phyloP scores from a whole-genome alignment of 257 asterid species.

The Nyctanthes arbortristis region DNA sequence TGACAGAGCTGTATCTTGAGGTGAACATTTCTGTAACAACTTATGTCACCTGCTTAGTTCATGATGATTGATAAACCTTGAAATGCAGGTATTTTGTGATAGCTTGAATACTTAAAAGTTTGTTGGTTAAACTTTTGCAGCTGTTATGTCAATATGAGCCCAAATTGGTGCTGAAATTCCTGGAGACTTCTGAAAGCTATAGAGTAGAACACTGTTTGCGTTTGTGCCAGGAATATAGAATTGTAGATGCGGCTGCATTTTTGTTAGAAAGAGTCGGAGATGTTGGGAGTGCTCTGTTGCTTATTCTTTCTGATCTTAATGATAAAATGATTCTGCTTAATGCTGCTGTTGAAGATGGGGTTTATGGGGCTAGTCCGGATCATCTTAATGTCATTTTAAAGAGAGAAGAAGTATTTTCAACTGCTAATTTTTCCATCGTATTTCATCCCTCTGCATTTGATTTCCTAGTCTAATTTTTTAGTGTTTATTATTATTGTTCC shows the following conservation, averaged over 20 bases:
- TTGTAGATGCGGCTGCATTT: conserved; percentile 88
- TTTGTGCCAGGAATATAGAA: conserved; percentile 86
- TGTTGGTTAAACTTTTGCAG: conserved; percentile 46
- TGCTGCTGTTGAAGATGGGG: conserved; percentile 50
- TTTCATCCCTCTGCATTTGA: conserved; percentile 20
- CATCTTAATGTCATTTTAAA: conserved; percentile 51
- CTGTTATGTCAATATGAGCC: conserved; percentile 78
- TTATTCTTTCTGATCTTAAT: conserved; percentile 66
- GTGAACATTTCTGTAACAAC: conserved; percentile 44
- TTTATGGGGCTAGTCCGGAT: conserved; percentile 32
- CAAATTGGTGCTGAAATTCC: conserved; percentile 80
- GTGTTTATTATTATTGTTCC: conserved; percentile 36
- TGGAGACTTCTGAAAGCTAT: conserved; percentile 96
- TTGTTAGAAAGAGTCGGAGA: conserved; percentile 98
- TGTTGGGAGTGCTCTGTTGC: conserved; percentile 84
- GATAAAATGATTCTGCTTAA: conserved; percentile 68
- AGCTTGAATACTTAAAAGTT: conserved; percentile 12
- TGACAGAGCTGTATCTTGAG: conserved; percentile 87
- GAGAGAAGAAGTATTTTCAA: conserved; percentile 62
- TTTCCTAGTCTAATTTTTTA: conserved; percentile 18
- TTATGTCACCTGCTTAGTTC: conserved; percentile 4
- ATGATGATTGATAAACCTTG: not conserved
- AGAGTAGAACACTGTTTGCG: conserved; percentile 90
- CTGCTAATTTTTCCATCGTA: conserved; percentile 16
- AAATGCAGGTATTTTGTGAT: not conserved